A percentile compares a stretch with the other conserved stretches of the same genome.
Evolutionary conservation across 345 rosid species (phyloP).

Genomic region (Streptanthus diversifolius): DNA sequence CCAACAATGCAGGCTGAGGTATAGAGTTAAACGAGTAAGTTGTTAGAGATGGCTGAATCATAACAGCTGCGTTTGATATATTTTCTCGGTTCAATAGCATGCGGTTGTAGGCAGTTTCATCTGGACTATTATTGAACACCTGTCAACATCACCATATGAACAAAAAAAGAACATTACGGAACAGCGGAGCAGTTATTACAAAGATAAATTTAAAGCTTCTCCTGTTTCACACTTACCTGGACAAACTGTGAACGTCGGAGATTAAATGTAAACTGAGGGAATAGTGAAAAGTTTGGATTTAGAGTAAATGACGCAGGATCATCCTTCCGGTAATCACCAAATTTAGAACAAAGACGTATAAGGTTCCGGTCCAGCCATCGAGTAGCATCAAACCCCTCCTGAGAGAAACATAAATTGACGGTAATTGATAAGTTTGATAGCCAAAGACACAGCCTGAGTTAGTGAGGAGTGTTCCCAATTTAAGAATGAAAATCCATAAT

Average conservation of each 20-base stretch:
- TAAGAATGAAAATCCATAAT: not conserved
- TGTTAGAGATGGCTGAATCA: constrained; percentile 93
- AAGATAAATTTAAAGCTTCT: not conserved
- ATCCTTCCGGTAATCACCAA: constrained; percentile 96
- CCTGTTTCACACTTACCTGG: constrained; percentile 51
- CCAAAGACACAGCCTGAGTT: not conserved
- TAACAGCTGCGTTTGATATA: constrained; percentile 35
- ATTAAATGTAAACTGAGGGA: constrained; percentile 98
- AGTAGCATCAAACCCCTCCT: constrained; percentile 99
- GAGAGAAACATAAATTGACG: constrained; percentile 19
- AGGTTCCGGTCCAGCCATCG: constrained; percentile 97
- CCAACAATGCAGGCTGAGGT: constrained; percentile 91
- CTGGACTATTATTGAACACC: constrained; percentile 43
- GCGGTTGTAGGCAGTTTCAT: constrained; percentile 37
- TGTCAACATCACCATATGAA: constrained; percentile 25
- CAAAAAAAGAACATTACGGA: not conserved
- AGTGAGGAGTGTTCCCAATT: not conserved
- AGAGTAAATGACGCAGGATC: constrained; percentile 94
- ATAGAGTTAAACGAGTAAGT: constrained; percentile 79
- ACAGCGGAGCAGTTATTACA: not conserved
- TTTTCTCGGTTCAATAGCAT: constrained; percentile 34
- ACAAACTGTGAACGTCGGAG: constrained; percentile 96
- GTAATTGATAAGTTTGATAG: not conserved
- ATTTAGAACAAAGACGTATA: constrained; percentile 90
- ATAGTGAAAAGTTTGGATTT: constrained; percentile 86